A percentile compares a stretch with the other conserved stretches of the same genome.
phyloP scores from a whole-genome alignment of 2,329 filamentous ascomycete species.

The Acrodontium crateriforme region DNA sequence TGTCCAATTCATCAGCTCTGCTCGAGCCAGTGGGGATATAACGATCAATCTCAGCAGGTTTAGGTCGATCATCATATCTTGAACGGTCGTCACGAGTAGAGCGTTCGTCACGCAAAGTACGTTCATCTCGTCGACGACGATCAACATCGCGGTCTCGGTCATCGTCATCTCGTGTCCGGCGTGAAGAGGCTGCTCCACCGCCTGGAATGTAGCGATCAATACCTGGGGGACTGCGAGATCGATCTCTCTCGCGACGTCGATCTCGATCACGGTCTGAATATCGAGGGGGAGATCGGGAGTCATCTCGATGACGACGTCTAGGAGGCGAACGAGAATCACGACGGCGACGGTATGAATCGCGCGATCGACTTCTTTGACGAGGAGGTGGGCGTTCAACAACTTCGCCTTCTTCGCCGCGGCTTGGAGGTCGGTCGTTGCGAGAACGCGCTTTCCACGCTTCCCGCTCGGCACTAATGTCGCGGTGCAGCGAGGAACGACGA shows the following conservation, averaged over 20 bases:
- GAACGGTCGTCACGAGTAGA: too few relatives aligned
- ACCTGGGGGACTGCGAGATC: conserved; percentile 16
- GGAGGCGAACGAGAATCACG: conserved; percentile 14
- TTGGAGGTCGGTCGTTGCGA: conserved; percentile 12
- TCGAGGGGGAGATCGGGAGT: conserved; percentile 11
- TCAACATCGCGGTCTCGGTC: background rate
- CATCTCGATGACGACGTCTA: conserved; percentile 8
- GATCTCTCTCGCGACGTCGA: conserved; percentile 5
- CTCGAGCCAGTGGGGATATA: background rate
- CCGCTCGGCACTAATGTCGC: conserved; percentile 20
- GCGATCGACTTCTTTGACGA: conserved; percentile 5
- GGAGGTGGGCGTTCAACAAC: conserved; percentile 14
- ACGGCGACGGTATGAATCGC: conserved; percentile 8
- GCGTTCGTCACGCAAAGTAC: too few relatives aligned
- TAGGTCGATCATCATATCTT: background rate
- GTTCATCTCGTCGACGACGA: background rate
- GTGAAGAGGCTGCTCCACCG: conserved; percentile 7
- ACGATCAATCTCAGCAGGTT: background rate
- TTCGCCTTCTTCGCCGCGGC: conserved; percentile 19
- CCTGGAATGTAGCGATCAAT: conserved; percentile 29
- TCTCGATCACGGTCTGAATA: conserved; percentile 7
- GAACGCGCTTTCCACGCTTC: conserved; percentile 19
- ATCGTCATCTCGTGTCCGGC: background rate
- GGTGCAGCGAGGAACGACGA: conserved; percentile 1
- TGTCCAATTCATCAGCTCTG: background rate